Evolutionary conservation across 768 basidiomycete genomes (phyloP), one percentile per base, ranked within the genome.

Genomic region (Xerocomellus chrysenteron): DNA sequence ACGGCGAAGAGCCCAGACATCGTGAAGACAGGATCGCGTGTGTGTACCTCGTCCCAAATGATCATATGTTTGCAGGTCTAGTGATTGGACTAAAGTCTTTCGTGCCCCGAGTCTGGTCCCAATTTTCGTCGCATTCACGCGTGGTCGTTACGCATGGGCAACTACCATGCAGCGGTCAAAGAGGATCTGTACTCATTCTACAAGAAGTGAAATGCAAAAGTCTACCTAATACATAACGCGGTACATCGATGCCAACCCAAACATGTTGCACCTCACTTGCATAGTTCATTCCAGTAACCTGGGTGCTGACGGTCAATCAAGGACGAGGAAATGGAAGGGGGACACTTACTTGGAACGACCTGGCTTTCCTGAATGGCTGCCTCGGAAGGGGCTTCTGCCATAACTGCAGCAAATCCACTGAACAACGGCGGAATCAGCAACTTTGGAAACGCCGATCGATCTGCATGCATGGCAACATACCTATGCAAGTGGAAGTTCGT

Each of bases 381-480:
- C 24, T 57, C 57, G 16, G 52, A n/a, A 4, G 57, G 61, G 2
- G 59, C 62, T 45, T 68, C 67, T 35, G 59, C 62, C 59, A 68
- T 52, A 2, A 67, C 57, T 9, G 52, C 55, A 16, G 55, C 64
- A 39, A 67, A 69, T 12, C 61, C 65, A 26, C 67, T 64, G 48
- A 19, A 42, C 10, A 26, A 56, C 32, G 3, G 10, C 13, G 12
- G 28, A 8, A 39, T 60, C 17, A 60, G 30, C 9, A 47, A 35
- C 24, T 4, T 24, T n/a, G 17, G 16, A 39, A 33, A 9, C 6
- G 14, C 4, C n/a, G 10, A 52, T 32, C 39, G 33, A 53, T 52
- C 7, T 19, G 5, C 16, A 35, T n/a, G 41, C 43, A 46, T 40
- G 45, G 24, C 13, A 12, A 68, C 64, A 33, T 37, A 66, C 66